These are phyloP conservation scores for Hypomyces perniciosus DNA, from an alignment of 2,329 filamentous ascomycete species.

Conservation along the genomic window DNA sequence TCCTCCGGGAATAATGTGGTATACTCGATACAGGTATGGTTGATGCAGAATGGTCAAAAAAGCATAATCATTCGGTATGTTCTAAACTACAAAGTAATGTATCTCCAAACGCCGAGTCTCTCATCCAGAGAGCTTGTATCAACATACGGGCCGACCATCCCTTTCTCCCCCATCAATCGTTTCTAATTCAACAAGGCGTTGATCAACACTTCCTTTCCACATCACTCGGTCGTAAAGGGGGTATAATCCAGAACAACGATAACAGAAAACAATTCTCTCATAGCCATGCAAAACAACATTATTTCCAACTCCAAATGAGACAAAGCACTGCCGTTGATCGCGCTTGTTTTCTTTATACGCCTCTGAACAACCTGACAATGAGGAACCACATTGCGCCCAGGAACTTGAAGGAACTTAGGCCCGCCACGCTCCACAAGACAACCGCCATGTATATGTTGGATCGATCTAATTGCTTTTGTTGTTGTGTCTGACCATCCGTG, in stretches of 20 bases:
- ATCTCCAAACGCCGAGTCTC: slow-evolving; percentile 1
- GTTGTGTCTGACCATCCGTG: slow-evolving; percentile 26
- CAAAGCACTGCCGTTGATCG: neutral
- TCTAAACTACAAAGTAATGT: neutral
- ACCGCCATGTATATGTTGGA: slow-evolving; percentile 80
- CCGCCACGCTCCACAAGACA: slow-evolving; percentile 85
- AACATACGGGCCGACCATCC: neutral
- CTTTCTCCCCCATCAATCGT: neutral
- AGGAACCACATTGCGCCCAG: slow-evolving; percentile 88
- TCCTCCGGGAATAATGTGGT: too few relatives aligned
- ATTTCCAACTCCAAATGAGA: neutral
- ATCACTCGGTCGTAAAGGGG: slow-evolving; percentile 7
- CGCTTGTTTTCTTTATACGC: slow-evolving; percentile 40
- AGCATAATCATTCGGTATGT: slow-evolving; percentile 7
- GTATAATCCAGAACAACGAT: slow-evolving; percentile 15
- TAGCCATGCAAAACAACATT: neutral
- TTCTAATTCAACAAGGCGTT: neutral
- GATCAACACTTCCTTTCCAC: neutral
- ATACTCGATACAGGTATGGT: too few relatives aligned
- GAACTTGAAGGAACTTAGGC: slow-evolving; percentile 77
- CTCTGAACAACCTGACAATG: slow-evolving; percentile 78
- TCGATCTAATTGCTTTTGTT: slow-evolving; percentile 45
- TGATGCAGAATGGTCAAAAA: neutral
- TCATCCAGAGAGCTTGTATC: slow-evolving; percentile 1
- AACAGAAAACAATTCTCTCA: neutral